A percentile compares a stretch with the other conserved stretches of the same genome.
phyloP scores from a whole-genome alignment of 2,329 filamentous ascomycete species.

The Claviceps sp. region DNA sequence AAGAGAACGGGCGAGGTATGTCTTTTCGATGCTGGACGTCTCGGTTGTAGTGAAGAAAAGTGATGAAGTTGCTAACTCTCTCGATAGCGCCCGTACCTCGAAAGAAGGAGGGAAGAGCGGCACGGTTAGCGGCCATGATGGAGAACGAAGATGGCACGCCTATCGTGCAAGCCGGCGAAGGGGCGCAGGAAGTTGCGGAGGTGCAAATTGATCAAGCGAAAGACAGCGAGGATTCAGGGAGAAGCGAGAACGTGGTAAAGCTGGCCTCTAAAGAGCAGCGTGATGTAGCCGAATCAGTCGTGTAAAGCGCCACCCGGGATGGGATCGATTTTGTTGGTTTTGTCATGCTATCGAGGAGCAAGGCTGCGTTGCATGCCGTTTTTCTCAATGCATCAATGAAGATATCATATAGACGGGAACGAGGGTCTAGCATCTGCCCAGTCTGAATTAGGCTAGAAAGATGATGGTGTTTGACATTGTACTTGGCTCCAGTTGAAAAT shows the following conservation, averaged over 20 bases:
- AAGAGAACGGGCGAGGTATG: constrained; percentile 86
- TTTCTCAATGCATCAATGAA: no score
- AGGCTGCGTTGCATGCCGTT: not conserved
- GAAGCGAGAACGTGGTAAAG: not conserved
- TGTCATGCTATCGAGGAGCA: not conserved
- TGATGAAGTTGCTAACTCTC: constrained; percentile 7
- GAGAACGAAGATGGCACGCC: constrained; percentile 21
- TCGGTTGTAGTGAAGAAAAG: not conserved
- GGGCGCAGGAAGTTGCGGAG: not conserved
- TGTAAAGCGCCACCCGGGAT: not conserved
- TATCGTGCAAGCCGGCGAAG: not conserved
- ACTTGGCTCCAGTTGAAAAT: no score
- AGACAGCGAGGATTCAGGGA: not conserved
- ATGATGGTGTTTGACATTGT: no score
- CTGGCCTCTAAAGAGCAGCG: not conserved
- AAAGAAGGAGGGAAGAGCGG: constrained; percentile 43
- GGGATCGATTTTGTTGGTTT: not conserved
- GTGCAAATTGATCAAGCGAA: not conserved
- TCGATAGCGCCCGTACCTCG: constrained; percentile 34
- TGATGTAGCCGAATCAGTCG: not conserved
- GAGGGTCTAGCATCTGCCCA: not conserved
- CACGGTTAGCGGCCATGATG: constrained; percentile 38
- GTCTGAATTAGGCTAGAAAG: no score
- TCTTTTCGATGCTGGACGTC: constrained; percentile 1
- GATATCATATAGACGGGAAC: not conserved